phyloP scores from a whole-genome alignment of 805 yeast genomes.

The Ogataea methanolica region DNA sequence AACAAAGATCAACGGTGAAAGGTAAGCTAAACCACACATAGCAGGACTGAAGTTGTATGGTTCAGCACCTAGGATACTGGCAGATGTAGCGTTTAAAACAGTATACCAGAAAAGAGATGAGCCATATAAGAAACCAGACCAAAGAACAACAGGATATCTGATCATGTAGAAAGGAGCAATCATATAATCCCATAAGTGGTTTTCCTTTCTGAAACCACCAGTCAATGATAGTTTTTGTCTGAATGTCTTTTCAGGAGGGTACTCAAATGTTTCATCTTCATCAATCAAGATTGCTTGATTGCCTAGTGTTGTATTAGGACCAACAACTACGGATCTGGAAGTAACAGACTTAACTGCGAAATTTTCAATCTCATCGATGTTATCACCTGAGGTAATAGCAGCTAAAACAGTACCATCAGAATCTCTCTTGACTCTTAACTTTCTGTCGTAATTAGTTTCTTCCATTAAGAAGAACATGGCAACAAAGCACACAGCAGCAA shows the following conservation, averaged over 20 bases:
- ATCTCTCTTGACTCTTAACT: constrained; percentile 22
- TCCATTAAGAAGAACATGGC: constrained; percentile 44
- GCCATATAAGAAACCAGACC: constrained; percentile 55
- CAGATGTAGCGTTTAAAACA: constrained; percentile 44
- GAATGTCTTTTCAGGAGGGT: too few species aligned
- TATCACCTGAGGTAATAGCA: constrained; percentile 19
- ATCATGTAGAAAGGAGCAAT: too few species aligned
- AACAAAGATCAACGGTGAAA: constrained; percentile 49
- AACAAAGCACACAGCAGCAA: constrained; percentile 37
- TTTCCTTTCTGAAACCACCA: too few species aligned
- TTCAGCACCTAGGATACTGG: constrained; percentile 36
- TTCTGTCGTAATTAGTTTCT: constrained; percentile 46
- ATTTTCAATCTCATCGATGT: constrained; percentile 26
- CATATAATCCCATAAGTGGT: too few species aligned
- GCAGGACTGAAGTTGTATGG: constrained; percentile 51
- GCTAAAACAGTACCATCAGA: constrained; percentile 17
- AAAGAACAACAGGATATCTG: constrained; percentile 50
- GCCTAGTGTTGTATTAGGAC: too few species aligned
- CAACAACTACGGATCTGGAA: too few species aligned
- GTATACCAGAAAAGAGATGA: constrained; percentile 44
- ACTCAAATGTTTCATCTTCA: too few species aligned
- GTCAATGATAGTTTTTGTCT: too few species aligned
- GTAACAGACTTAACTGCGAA: constrained; percentile 19
- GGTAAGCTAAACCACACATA: constrained; percentile 45
- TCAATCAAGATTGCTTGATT: too few species aligned